phyloP scores from a whole-genome alignment of 176 grass and related monocot species.

The Carex littledalei region DNA sequence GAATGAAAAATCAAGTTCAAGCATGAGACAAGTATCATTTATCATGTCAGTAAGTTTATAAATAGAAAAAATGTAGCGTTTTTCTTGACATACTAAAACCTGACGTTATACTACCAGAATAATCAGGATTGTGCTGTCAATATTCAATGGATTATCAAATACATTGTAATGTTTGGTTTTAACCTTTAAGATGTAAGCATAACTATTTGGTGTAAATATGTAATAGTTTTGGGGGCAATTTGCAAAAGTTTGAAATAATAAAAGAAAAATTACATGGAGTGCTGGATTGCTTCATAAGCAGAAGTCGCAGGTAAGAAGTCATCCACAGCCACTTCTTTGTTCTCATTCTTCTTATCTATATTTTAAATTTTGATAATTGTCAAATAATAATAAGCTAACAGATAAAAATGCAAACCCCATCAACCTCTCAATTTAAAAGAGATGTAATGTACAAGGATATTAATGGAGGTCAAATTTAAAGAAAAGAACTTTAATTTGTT shows the following conservation, averaged over 20 bases:
- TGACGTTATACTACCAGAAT: neutral
- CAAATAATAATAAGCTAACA: slow-evolving; percentile 1
- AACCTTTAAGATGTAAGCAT: neutral
- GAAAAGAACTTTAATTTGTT: neutral
- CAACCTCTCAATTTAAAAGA: neutral
- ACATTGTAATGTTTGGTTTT: neutral
- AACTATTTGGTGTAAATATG: neutral
- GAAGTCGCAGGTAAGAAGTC: slow-evolving; percentile 64
- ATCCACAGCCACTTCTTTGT: slow-evolving; percentile 94
- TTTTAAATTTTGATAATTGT: neutral
- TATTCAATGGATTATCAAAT: neutral
- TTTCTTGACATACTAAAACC: neutral
- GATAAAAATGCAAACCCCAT: neutral
- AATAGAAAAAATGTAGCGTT: neutral
- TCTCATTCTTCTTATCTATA: slow-evolving; percentile 99
- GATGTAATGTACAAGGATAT: neutral
- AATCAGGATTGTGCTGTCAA: neutral
- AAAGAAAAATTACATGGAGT: slow-evolving; percentile 59
- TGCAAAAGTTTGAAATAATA: neutral
- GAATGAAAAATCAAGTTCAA: slow-evolving; percentile 19
- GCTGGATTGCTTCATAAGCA: slow-evolving; percentile 67
- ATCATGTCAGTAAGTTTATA: neutral
- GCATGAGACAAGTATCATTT: neutral
- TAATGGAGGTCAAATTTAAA: neutral
- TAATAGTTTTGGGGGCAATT: neutral